These are phyloP conservation scores for Xylona heveae DNA, from an alignment of 495 filamentous ascomycete genomes.

Conservation along the genomic window DNA sequence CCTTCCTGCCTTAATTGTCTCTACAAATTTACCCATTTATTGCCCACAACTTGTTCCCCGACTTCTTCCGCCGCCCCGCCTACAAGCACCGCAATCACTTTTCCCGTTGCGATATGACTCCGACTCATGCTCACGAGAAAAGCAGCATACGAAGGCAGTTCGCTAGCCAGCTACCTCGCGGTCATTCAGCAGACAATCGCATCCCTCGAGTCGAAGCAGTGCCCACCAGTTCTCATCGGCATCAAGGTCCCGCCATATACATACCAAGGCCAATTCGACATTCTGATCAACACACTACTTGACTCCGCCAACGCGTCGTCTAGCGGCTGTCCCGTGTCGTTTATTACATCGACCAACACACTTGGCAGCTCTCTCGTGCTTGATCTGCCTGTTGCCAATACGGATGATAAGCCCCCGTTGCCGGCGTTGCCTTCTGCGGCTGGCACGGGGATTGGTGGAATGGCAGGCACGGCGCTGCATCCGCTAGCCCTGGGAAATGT, in stretches of 20 bases:
- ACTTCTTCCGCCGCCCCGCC: too few relatives aligned
- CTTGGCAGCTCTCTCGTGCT: conserved; percentile 43
- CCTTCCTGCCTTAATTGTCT: background rate
- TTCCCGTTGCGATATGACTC: too few relatives aligned
- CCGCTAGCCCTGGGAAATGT: conserved; percentile 59
- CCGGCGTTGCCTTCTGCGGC: conserved; percentile 19
- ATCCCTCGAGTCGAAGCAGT: conserved; percentile 10
- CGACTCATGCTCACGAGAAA: too few relatives aligned
- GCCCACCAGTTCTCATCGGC: conserved; percentile 23
- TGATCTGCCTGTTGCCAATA: conserved; percentile 3
- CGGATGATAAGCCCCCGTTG: conserved; percentile 2
- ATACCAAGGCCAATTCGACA: conserved; percentile 32
- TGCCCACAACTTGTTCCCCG: too few relatives aligned
- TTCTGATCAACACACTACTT: conserved; percentile 26
- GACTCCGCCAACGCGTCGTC: conserved; percentile 9
- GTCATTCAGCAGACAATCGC: too few relatives aligned
- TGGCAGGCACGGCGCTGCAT: conserved; percentile 46
- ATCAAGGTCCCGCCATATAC: conserved; percentile 58
- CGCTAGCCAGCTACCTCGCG: conserved; percentile 30
- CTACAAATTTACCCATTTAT: too few relatives aligned
- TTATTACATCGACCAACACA: conserved; percentile 53
- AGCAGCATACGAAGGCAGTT: conserved; percentile 29
- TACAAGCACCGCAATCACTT: too few relatives aligned
- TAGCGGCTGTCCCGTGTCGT: conserved; percentile 23
- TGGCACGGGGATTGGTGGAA: conserved; percentile 35